Conservation (phyloP, 805 yeast genomes). For the Ogataea dorogensis region DNA sequence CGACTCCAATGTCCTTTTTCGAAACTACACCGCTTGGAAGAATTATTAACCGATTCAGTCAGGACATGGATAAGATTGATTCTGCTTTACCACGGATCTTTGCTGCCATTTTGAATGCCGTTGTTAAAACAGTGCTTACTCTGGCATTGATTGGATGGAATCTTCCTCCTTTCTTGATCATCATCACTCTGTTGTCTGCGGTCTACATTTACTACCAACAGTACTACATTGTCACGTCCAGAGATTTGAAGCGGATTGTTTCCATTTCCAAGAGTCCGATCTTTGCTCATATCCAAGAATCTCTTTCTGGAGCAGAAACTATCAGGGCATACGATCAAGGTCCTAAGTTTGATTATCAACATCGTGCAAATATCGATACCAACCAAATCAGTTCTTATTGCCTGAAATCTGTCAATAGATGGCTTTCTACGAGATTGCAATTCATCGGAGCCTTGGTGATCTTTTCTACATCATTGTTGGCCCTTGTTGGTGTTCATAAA, state of each 20-base stretch:
- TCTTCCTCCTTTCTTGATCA: conserved; percentile 52
- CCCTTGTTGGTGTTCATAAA: conserved; percentile 40
- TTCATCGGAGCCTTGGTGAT: conserved; percentile 58
- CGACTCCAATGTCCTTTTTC: conserved; percentile 65
- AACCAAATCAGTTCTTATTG: conserved; percentile 48
- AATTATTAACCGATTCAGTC: conserved; percentile 61
- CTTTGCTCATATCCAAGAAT: conserved; percentile 79
- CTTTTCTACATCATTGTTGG: conserved; percentile 48
- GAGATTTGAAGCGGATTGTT: conserved; percentile 76
- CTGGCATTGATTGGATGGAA: conserved; percentile 50
- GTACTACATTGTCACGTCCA: conserved; percentile 64
- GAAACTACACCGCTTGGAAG: conserved; percentile 71
- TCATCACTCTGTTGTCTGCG: conserved; percentile 46
- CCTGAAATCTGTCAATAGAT: conserved; percentile 56
- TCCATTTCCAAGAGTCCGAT: conserved; percentile 73
- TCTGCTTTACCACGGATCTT: conserved; percentile 54
- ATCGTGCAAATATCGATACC: conserved; percentile 49
- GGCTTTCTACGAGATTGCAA: conserved; percentile 63
- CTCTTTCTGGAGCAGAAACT: conserved; percentile 73
- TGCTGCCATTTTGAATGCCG: conserved; percentile 43
- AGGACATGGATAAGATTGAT: conserved; percentile 60
- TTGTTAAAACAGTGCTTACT: conserved; percentile 47
- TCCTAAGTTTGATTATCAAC: conserved; percentile 57
- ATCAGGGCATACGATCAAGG: conserved; percentile 74
- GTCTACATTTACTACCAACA: conserved; percentile 70